A percentile compares a stretch with the other conserved stretches of the same genome.
Evolutionary conservation across 2,329 filamentous ascomycete genomes (phyloP).

Genomic region (Neurospora sp.): DNA sequence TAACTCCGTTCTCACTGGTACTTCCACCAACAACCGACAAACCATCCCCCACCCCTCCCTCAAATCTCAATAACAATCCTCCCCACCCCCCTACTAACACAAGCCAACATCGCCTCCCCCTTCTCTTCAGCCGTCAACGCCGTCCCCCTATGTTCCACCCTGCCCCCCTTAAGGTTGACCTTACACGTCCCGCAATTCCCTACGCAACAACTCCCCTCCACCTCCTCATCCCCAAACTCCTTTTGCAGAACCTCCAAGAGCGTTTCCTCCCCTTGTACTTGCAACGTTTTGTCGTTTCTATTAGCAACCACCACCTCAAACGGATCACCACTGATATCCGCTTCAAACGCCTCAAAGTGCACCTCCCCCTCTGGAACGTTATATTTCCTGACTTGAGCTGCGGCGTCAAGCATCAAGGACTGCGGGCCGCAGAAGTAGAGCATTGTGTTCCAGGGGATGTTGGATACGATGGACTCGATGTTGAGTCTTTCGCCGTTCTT

Average conservation of each 20-base stretch:
- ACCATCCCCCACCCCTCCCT: too few species aligned
- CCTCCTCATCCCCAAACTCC: slow-evolving; percentile 29
- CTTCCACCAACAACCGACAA: background rate
- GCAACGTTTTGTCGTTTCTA: slow-evolving; percentile 27
- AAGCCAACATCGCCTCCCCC: slow-evolving; percentile 35
- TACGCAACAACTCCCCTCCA: slow-evolving; percentile 42
- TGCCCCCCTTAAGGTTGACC: slow-evolving; percentile 31
- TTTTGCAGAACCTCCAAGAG: slow-evolving; percentile 37
- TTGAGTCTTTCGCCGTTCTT: slow-evolving; percentile 32
- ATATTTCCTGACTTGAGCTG: slow-evolving; percentile 28
- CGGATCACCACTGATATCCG: slow-evolving; percentile 44
- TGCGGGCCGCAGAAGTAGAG: slow-evolving; percentile 53
- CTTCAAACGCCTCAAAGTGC: slow-evolving; percentile 51
- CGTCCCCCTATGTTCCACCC: slow-evolving; percentile 40
- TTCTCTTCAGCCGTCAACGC: slow-evolving; percentile 37
- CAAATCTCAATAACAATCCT: slow-evolving; percentile 39
- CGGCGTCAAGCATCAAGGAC: slow-evolving; percentile 45
- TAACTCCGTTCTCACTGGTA: background rate
- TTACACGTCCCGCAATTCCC: slow-evolving; percentile 46
- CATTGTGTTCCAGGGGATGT: slow-evolving; percentile 42
- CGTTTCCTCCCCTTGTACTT: slow-evolving; percentile 38
- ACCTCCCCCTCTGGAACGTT: slow-evolving; percentile 40
- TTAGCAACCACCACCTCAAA: slow-evolving; percentile 47
- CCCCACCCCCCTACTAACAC: slow-evolving; percentile 43
- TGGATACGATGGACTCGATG: slow-evolving; percentile 34